phyloP scores from a whole-genome alignment of 257 asterid species.

The Striga asiatica region DNA sequence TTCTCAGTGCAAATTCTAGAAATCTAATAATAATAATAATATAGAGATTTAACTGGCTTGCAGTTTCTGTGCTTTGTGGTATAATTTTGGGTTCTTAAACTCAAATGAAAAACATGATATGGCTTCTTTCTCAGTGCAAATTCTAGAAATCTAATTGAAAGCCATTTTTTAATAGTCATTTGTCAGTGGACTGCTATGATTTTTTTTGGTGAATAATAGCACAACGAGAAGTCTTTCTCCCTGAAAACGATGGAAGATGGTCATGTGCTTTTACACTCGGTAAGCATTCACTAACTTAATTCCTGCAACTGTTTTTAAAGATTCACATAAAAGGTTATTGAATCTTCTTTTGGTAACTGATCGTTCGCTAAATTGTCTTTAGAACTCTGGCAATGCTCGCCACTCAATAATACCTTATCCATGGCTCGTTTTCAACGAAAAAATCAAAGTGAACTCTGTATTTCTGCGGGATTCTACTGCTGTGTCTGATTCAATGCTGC shows the following conservation, averaged over 20 bases:
- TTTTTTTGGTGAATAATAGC: constrained; percentile 40
- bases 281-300: constrained; percentile 31
- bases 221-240: constrained; percentile 74
- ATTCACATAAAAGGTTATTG: constrained; percentile 4
- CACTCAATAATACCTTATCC: constrained; percentile 70
- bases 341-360: constrained; percentile 11
- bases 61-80: background rate
- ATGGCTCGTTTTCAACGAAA: constrained; percentile 91
- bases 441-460: constrained; percentile 79
- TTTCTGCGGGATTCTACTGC: constrained; percentile 94
- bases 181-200: constrained; percentile 5
- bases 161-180: background rate
- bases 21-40: no score
- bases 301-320: background rate
- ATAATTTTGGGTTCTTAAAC: background rate
- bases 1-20: background rate
- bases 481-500: constrained; percentile 76
- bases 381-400: constrained; percentile 86
- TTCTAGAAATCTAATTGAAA: constrained; percentile 5
- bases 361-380: constrained; percentile 9
- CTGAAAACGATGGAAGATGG: constrained; percentile 99
- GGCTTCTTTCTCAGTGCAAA: background rate
- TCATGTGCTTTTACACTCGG: constrained; percentile 60
- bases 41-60: background rate
- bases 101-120: background rate